phyloP scores from a whole-genome alignment of 257 asterid genomes.

The Solanum tacnaense region DNA sequence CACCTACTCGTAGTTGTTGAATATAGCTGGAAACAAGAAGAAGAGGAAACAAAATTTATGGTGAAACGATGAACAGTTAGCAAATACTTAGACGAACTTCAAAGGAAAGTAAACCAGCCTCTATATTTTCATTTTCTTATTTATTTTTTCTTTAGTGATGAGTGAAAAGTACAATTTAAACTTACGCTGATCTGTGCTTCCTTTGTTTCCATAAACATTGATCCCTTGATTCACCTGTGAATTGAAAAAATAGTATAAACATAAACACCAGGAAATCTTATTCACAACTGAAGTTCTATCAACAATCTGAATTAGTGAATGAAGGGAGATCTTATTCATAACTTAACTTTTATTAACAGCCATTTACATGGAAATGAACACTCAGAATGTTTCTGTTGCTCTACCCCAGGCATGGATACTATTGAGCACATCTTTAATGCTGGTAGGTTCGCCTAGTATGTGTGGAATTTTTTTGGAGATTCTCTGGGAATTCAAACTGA shows the following conservation, averaged over 20 bases:
- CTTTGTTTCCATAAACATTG: constrained; percentile 94
- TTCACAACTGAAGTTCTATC: neutral
- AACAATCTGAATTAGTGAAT: neutral
- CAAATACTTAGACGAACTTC: too few species aligned
- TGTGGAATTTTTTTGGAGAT: too few species aligned
- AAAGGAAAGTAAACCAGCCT: too few species aligned
- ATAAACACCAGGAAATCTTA: neutral
- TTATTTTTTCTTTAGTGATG: too few species aligned
- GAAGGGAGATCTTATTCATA: neutral
- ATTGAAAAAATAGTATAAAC: neutral
- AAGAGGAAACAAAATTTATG: neutral
- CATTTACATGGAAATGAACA: too few species aligned
- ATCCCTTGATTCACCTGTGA: constrained; percentile 88
- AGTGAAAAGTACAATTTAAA: neutral
- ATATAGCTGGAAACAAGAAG: constrained; percentile 46
- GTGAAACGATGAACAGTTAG: neutral
- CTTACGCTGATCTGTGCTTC: constrained; percentile 99
- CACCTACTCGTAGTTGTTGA: constrained; percentile 77
- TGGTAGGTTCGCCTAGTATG: too few species aligned
- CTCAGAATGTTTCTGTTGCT: too few species aligned
- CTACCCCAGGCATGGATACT: too few species aligned
- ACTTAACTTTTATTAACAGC: neutral
- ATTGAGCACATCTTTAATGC: too few species aligned
- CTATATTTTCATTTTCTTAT: too few species aligned
- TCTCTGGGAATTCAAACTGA: too few species aligned